A percentile compares a stretch with the other conserved stretches of the same genome.
Conservation (phyloP, 306 rosid genomes). For the peach (Prunus persica) region Prunus_persica_NCBIv2 NC_034013.1:10969501-10970000, state of each 20-base stretch:
- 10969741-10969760: conserved; percentile 38
- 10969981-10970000: conserved; percentile 95
- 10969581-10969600: conserved; percentile 79
- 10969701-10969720: conserved; percentile 55
- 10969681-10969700: conserved; percentile 50
- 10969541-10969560: conserved; percentile 64
- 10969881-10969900: conserved; percentile 90
- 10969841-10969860: conserved; percentile 70
- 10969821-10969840: conserved; percentile 40
- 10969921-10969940: conserved; percentile 30
- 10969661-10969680: conserved; percentile 56
- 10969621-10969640: conserved; percentile 10
- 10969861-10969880: conserved; percentile 88
- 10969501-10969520: conserved; percentile 96
- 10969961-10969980: conserved; percentile 67
- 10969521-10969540: conserved; percentile 92
- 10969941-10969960: conserved; percentile 63
- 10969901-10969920: conserved; percentile 80
- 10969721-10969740: conserved; percentile 54
- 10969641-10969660: conserved; percentile 59
- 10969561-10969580: conserved; percentile 72
- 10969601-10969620: conserved; percentile 42
- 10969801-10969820: conserved; percentile 45
- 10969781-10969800: conserved; percentile 52
- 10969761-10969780: conserved; percentile 51